Conservation (phyloP, 148 eudicot genomes). For the Chenopodium formosanum region DNA sequence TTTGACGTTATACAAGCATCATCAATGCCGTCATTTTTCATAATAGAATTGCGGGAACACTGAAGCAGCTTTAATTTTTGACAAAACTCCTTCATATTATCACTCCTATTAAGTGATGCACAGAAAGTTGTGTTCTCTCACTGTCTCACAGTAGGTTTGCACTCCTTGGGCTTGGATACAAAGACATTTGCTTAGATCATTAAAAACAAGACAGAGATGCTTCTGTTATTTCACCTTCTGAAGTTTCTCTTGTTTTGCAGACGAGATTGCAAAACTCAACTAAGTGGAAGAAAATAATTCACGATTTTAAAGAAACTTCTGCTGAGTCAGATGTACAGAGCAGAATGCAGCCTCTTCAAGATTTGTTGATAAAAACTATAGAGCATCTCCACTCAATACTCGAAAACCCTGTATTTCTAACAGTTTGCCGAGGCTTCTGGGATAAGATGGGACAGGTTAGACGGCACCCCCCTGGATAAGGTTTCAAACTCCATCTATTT, state of each 20-base stretch:
- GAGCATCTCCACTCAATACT: slow-evolving; percentile 55
- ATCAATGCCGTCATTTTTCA: background rate
- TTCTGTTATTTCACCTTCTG: background rate
- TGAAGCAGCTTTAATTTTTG: background rate
- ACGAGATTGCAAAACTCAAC: slow-evolving; percentile 55
- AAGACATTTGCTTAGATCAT: background rate
- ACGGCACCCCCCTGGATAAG: background rate
- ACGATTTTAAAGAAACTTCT: slow-evolving; percentile 53
- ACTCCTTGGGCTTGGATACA: background rate
- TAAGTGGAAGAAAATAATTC: slow-evolving; percentile 67
- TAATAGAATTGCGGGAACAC: background rate
- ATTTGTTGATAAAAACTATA: slow-evolving; percentile 45
- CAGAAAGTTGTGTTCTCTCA: background rate
- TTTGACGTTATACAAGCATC: background rate
- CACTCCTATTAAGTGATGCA: background rate
- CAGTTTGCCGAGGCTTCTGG: slow-evolving; percentile 69
- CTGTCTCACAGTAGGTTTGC: too few species aligned
- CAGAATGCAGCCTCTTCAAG: slow-evolving; percentile 71
- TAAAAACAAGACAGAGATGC: background rate
- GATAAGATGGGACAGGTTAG: slow-evolving; percentile 72
- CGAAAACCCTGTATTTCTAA: slow-evolving; percentile 51
- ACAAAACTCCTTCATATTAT: background rate
- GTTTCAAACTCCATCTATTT: background rate
- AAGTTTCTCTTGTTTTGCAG: slow-evolving; percentile 30
- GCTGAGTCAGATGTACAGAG: slow-evolving; percentile 54